A percentile compares a stretch with the other conserved stretches of the same genome.
Evolutionary conservation across 805 yeast species (phyloP).

Genomic region (Starmerella sirachaensis): DNA sequence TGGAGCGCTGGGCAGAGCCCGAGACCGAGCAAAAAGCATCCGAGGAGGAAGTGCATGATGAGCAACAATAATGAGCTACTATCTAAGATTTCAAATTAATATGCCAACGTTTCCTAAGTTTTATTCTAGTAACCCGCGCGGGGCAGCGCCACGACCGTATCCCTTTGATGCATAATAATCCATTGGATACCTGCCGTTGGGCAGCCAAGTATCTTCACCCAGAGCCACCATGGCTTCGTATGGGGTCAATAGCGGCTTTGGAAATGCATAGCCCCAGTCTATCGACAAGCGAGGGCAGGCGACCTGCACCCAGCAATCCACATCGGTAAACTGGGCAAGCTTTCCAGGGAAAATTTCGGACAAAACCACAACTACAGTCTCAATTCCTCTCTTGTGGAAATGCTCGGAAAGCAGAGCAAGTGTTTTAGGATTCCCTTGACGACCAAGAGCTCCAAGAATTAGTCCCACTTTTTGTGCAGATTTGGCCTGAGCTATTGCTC

Average conservation of each 20-base stretch:
- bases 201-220: slow-evolving; percentile 41
- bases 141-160: slow-evolving; percentile 75
- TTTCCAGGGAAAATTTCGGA: slow-evolving; percentile 92
- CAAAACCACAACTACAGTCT: slow-evolving; percentile 67
- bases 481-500: slow-evolving; percentile 57
- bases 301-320: slow-evolving; percentile 92
- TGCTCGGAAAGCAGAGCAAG: slow-evolving; percentile 50
- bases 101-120: not conserved
- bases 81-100: not conserved
- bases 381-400: slow-evolving; percentile 44
- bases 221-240: slow-evolving; percentile 91
- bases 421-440: slow-evolving; percentile 84
- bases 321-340: slow-evolving; percentile 78
- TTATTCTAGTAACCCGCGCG: slow-evolving; percentile 25
- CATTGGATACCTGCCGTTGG: slow-evolving; percentile 67
- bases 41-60: not conserved
- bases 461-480: slow-evolving; percentile 61
- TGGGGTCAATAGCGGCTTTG: slow-evolving; percentile 83
- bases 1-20: slow-evolving; percentile 53
- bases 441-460: slow-evolving; percentile 83
- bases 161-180: slow-evolving; percentile 86
- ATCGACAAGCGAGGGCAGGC: slow-evolving; percentile 94
- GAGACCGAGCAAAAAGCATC: not conserved
- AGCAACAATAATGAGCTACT: not conserved
- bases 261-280: slow-evolving; percentile 98